Evolutionary conservation across 2,329 filamentous ascomycete species (phyloP).

Genomic region (Phyllosticta citrichinensis): DNA sequence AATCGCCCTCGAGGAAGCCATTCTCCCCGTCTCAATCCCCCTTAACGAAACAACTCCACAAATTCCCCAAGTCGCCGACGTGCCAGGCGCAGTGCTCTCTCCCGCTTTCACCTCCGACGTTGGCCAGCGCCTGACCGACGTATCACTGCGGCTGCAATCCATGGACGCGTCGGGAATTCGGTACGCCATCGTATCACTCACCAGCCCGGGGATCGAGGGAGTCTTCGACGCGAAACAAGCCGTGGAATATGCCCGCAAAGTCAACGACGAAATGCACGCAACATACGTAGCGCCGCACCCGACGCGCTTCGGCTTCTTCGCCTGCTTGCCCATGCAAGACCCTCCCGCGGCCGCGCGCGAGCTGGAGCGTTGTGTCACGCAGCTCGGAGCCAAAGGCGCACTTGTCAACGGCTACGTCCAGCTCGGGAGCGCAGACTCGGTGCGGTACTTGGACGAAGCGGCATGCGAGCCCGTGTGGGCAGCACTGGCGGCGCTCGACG

Average conservation of each 20-base stretch:
- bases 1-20: not conserved
- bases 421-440: constrained; percentile 47
- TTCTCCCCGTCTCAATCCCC: not conserved
- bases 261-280: constrained; percentile 16
- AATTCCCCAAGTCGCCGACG: not conserved
- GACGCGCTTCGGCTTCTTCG: not conserved
- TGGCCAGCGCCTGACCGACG: not conserved
- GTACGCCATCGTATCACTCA: constrained; percentile 19
- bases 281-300: not conserved
- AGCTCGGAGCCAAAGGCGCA: constrained; percentile 30
- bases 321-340: constrained; percentile 35
- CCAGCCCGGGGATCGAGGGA: constrained; percentile 20
- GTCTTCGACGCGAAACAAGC: constrained; percentile 17
- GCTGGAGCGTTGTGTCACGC: constrained; percentile 42
- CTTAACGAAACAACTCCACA: not conserved
- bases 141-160: constrained; percentile 15
- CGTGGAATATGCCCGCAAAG: constrained; percentile 15
- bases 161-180: constrained; percentile 16
- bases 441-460: constrained; percentile 51
- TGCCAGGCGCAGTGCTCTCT: not conserved
- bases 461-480: constrained; percentile 55
- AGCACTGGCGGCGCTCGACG: constrained; percentile 47
- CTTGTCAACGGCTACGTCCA: constrained; percentile 49
- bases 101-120: not conserved
- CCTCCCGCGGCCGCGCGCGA: constrained; percentile 42